A percentile compares a stretch with the other conserved stretches of the same genome.
Conservation (phyloP, 2,329 filamentous ascomycete species). For the Cadophora malorum region DNA sequence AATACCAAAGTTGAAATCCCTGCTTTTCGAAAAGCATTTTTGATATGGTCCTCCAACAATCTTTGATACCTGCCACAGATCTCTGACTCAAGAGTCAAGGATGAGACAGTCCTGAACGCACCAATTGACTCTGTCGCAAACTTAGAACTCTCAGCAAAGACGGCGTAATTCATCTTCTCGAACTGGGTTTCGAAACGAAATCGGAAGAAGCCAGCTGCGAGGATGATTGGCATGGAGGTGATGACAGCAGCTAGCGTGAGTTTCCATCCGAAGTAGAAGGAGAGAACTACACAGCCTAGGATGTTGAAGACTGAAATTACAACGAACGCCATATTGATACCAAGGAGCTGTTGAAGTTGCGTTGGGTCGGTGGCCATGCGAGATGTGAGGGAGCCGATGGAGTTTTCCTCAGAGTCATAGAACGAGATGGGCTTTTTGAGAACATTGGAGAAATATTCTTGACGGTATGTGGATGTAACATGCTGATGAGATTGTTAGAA, state of each 20-base stretch:
- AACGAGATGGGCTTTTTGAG: conserved; percentile 51
- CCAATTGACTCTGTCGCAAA: conserved; percentile 68
- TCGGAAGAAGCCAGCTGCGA: conserved; percentile 53
- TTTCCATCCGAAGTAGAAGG: conserved; percentile 79
- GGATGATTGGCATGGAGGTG: conserved; percentile 59
- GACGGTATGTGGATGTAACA: conserved; percentile 48
- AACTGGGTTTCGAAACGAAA: conserved; percentile 60
- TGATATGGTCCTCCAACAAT: conserved; percentile 55
- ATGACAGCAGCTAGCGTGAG: conserved; percentile 71
- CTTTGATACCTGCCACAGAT: conserved; percentile 58
- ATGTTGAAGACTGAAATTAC: conserved; percentile 70
- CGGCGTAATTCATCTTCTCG: conserved; percentile 60
- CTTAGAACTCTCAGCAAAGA: conserved; percentile 66
- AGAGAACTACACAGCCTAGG: conserved; percentile 67
- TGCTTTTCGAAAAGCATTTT: conserved; percentile 54
- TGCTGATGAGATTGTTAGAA: conserved; percentile 34
- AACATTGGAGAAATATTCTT: conserved; percentile 54
- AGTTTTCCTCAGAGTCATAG: conserved; percentile 54
- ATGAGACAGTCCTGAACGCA: conserved; percentile 45
- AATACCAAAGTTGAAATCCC: conserved; percentile 58
- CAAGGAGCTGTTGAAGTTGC: conserved; percentile 56
- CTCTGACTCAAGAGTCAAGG: conserved; percentile 63
- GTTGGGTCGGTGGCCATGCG: conserved; percentile 56
- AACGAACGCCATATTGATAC: conserved; percentile 59
- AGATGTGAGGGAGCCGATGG: conserved; percentile 54